Evolutionary conservation across 2,329 filamentous ascomycete species (phyloP), one percentile per base, ranked within the genome.

Genomic region (Fusarium pininemorale): DNA sequence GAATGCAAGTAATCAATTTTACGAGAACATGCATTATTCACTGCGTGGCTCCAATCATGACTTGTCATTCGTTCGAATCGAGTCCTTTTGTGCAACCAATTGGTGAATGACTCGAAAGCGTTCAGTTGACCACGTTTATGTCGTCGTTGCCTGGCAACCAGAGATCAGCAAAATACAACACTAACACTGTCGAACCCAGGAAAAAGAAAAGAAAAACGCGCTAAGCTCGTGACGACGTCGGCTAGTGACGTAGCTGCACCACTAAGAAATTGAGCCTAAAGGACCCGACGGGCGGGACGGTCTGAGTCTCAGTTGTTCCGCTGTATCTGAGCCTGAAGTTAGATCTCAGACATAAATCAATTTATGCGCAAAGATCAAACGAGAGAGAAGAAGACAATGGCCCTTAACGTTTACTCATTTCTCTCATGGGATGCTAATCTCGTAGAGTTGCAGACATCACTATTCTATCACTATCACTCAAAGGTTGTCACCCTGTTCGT

Each of bases 221-320:
- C 75, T 71, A 75, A 73, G 41, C 68, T 61, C 41, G 53, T 66
- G 58, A 63, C 75, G 57, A 64, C 60, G 59, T 64, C 69, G 73
- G 76, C 77, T 72, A 76, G 77, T 79, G 77, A 79, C 77, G 77
- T 79, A 79, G 75, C 69, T 57, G 44, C 44, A 42, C 70, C 60
- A 70, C 70, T 58, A 53, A 32, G 30, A 53, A 15, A 22, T 39
- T 32, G 45, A 60, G 39, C 44, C 51, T 59, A 54, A 44, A 48
- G 28, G 30, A n/a, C 14, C 22, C 32, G 32, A 8, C 14, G 32
- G 41, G n/a, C 37, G 15, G 47, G 39, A 54, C 50, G 32, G 30
- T 60, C 60, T 58, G 50, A 66, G 47, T 35, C 32, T n/a, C 28
- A 35, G 39, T 55, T 39, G 6, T 39, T 28, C 51, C 24, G 47